Conservation (phyloP, 2,329 filamentous ascomycete genomes). For the Neocucurbitaria cava region DNA sequence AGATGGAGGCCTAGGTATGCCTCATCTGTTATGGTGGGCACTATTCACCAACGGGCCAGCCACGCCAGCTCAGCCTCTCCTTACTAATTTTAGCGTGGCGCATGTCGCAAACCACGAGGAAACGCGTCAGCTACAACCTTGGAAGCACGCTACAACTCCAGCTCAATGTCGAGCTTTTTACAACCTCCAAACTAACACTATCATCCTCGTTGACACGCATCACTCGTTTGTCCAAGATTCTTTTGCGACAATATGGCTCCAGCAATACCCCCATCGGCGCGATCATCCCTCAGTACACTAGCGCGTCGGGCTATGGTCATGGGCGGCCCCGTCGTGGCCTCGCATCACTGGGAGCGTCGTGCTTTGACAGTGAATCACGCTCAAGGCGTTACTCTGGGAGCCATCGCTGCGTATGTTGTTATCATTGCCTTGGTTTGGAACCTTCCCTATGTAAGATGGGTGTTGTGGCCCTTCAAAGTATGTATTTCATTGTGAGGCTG, state of each 20-base stretch:
- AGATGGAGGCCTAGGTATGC: no score
- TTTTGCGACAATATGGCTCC: constrained; percentile 29
- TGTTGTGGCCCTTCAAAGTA: constrained; percentile 83
- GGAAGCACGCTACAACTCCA: constrained; percentile 9
- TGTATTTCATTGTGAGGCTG: constrained; percentile 3
- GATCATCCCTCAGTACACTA: constrained; percentile 26
- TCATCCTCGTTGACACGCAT: neutral
- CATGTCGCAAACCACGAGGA: constrained; percentile 18
- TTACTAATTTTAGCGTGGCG: constrained; percentile 33
- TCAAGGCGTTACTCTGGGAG: constrained; percentile 72
- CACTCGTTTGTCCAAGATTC: neutral
- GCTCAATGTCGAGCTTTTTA: neutral
- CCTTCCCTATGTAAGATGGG: constrained; percentile 75
- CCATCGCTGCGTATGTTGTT: constrained; percentile 75
- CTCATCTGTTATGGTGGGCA: no score
- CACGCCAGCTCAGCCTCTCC: constrained; percentile 14
- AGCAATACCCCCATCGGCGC: constrained; percentile 19
- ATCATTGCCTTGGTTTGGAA: constrained; percentile 81
- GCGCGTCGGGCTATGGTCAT: constrained; percentile 37
- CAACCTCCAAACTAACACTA: neutral
- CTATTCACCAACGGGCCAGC: no score
- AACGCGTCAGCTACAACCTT: constrained; percentile 27
- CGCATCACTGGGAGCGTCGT: constrained; percentile 55
- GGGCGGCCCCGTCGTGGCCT: constrained; percentile 33
- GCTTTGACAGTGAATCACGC: constrained; percentile 69